Evolutionary conservation across 1,139 yeast genomes (phyloP).

Genomic region (Magnusiomyces sp.): DNA sequence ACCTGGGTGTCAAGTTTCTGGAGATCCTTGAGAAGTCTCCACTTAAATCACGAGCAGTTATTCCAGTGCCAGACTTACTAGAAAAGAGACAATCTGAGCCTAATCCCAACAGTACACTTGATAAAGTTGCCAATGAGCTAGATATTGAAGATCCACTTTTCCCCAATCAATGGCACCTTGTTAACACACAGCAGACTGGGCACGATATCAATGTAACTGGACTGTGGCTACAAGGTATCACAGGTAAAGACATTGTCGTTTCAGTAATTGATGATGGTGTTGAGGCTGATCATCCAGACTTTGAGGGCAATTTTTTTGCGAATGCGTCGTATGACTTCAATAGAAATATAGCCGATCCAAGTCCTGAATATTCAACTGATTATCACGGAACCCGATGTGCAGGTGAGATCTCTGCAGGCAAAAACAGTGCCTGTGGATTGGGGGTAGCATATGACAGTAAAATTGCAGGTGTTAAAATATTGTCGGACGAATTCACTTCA

Average conservation of each 20-base stretch:
- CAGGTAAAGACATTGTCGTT: conserved; percentile 70
- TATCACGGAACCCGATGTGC: conserved; percentile 98
- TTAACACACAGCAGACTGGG: conserved; percentile 64
- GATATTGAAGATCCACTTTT: conserved; percentile 75
- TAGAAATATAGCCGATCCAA: conserved; percentile 63
- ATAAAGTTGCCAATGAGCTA: conserved; percentile 31
- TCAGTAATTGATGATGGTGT: conserved; percentile 94
- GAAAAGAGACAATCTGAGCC: conserved; percentile 9
- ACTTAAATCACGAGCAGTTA: neutral
- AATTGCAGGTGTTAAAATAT: conserved; percentile 83
- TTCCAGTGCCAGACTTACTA: neutral
- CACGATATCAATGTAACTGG: conserved; percentile 82
- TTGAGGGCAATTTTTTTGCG: conserved; percentile 55
- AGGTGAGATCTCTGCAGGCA: conserved; percentile 86
- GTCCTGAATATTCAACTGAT: conserved; percentile 74
- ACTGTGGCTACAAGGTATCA: conserved; percentile 72
- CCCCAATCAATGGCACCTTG: conserved; percentile 78
- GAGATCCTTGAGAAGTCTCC: neutral
- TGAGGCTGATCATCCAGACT: conserved; percentile 69
- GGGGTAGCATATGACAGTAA: conserved; percentile 87
- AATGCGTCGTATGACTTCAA: conserved; percentile 91
- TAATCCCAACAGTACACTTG: conserved; percentile 20
- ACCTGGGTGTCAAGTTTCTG: neutral
- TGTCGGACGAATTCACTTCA: conserved; percentile 68
- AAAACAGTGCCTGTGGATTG: conserved; percentile 79